Evolutionary conservation across 495 filamentous ascomycete genomes (phyloP).

Genomic region (Usnea hakonensis): DNA sequence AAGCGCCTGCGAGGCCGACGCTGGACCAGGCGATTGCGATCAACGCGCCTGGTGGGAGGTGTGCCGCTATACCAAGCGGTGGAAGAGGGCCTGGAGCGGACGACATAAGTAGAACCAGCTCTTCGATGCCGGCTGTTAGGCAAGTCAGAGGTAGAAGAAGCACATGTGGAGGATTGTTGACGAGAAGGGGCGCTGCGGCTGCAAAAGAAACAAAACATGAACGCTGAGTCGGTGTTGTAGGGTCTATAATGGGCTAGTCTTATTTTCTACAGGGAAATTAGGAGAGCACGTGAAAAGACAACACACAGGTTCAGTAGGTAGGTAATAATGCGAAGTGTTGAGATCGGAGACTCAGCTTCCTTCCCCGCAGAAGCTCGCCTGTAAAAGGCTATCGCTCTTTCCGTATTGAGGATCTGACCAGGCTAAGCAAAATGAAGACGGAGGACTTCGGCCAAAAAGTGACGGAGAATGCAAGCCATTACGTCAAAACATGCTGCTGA

Average conservation of each 20-base stretch:
- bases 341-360: background rate
- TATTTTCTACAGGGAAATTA: no score
- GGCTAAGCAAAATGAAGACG: no score
- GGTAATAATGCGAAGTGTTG: background rate
- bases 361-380: background rate
- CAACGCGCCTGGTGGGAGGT: slow-evolving; percentile 1
- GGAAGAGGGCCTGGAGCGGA: background rate
- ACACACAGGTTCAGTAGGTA: background rate
- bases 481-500: no score
- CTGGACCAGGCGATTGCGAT: slow-evolving; percentile 10
- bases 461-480: no score
- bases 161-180: background rate
- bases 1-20: slow-evolving; percentile 29
- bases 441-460: no score
- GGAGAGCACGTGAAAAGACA: background rate
- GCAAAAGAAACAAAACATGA: background rate
- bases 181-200: background rate
- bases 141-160: background rate
- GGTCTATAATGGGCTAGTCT: no score
- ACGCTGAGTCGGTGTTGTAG: background rate
- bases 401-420: background rate
- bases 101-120: background rate
- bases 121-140: background rate
- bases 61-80: slow-evolving; percentile 1
- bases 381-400: background rate